phyloP scores from a whole-genome alignment of 805 yeast species.

The Limtongozyma cylindracea region DNA sequence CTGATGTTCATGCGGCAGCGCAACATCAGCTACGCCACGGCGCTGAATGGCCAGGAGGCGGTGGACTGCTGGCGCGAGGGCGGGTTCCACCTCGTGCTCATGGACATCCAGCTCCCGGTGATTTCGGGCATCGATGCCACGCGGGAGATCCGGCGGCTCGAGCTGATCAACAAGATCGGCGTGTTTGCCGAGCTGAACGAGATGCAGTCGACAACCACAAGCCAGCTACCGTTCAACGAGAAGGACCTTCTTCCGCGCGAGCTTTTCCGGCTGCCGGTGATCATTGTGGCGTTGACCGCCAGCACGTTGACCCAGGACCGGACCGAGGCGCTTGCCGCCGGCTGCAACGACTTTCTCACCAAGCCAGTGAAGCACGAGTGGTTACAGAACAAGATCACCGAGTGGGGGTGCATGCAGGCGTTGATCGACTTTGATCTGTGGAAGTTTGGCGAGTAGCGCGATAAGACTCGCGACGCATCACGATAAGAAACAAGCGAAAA shows the following conservation, averaged over 20 bases:
- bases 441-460: too few relatives aligned
- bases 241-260: constrained; percentile 32
- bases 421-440: constrained; percentile 88
- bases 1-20: constrained; percentile 74
- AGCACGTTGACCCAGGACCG: constrained; percentile 67
- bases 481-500: too few relatives aligned
- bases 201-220: constrained; percentile 4
- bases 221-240: constrained; percentile 6
- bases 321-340: constrained; percentile 83
- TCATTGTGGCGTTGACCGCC: constrained; percentile 92
- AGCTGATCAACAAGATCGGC: constrained; percentile 60
- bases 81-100: constrained; percentile 78
- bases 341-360: constrained; percentile 90
- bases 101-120: constrained; percentile 95
- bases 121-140: constrained; percentile 93
- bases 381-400: constrained; percentile 82
- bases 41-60: constrained; percentile 88
- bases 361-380: constrained; percentile 90
- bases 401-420: constrained; percentile 99
- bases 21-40: constrained; percentile 62
- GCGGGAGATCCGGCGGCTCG: constrained; percentile 69
- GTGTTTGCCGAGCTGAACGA: constrained; percentile 16
- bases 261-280: constrained; percentile 80
- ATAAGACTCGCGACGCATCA: too few relatives aligned
- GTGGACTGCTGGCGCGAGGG: constrained; percentile 86